Base-by-base conservation (phyloP, 2,329 filamentous ascomycete genomes). In the Metarhizium album region DNA sequence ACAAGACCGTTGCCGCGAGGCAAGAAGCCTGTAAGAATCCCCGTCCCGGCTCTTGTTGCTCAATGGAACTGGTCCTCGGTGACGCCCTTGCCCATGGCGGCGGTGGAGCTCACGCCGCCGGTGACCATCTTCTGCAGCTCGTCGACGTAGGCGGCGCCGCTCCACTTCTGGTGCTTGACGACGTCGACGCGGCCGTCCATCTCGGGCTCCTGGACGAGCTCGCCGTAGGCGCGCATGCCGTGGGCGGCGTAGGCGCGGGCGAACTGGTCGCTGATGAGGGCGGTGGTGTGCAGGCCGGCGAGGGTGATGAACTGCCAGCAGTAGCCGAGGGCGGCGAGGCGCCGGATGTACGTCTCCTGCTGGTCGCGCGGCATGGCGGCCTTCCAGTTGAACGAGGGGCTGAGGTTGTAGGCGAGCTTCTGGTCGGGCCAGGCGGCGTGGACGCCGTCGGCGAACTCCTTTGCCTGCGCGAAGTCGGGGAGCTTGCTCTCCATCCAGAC, bases 291-390 rank as follows among this genome's bases (percentile, higher is more conserved):
- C 65, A 98, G 79, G 59, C 93, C 93, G 4, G 91, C 93, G 45
- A 98, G 82, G n/a, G 93, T 98, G 75, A 98, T 98, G 78, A 98
- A 98, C 71, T 98, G 93, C 93, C 93, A 98, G 81, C 89, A 95
- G 80, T 98, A 98, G 56, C 93, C 93, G 46, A 98, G 80, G 55
- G 74, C 64, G 54, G 84, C 90, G 40, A 98, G 86, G 42, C 93
- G 87, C 56, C 83, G 76, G 74, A 98, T 98, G 74, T 97, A 98
- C 20, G 93, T 98, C 74, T 95, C 89, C 73, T 98, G 93, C 68
- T 97, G 91, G 49, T 79, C 77, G 58, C 86, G 82, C 43, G 88
- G 79, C 90, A 96, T 96, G 61, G 91, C 93, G 52, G 90, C 79
- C 77, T 97, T 97, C 93, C 93, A 98, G 82, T 98, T 98, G 85